Evolutionary conservation across 805 yeast species (phyloP).

Genomic region (Yamadazyma insecticola): DNA sequence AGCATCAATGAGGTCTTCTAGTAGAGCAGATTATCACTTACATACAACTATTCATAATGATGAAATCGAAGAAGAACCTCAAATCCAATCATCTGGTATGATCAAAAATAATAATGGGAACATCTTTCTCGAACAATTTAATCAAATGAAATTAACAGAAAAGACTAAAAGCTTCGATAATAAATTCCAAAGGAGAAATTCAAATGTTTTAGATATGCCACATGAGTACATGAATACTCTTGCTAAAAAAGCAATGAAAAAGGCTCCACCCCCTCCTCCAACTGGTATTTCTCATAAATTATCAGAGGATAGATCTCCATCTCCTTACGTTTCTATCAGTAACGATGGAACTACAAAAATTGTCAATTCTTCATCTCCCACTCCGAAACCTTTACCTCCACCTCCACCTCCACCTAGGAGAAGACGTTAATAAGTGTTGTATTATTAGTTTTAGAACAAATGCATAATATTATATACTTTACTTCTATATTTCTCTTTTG

Average conservation of each 20-base stretch:
- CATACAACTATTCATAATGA: slow-evolving; percentile 26
- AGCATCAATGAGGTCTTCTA: slow-evolving; percentile 33
- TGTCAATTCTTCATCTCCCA: slow-evolving; percentile 2
- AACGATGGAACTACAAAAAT: too few relatives aligned
- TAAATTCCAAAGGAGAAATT: slow-evolving; percentile 5
- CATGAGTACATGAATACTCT: slow-evolving; percentile 18
- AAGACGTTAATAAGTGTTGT: slow-evolving; percentile 5
- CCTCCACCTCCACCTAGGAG: slow-evolving; percentile 36
- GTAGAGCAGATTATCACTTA: slow-evolving; percentile 31
- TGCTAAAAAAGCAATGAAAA: slow-evolving; percentile 24
- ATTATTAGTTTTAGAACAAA: neutral
- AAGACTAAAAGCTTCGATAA: slow-evolving; percentile 1
- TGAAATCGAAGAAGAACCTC: neutral
- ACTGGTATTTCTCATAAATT: slow-evolving; percentile 11
- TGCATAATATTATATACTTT: neutral
- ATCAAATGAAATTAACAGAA: neutral
- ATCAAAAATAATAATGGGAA: neutral
- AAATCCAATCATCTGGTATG: neutral
- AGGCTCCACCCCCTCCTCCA: slow-evolving; percentile 41
- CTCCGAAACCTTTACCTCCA: slow-evolving; percentile 14
- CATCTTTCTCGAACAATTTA: neutral
- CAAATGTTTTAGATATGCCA: slow-evolving; percentile 29
- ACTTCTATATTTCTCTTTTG: neutral
- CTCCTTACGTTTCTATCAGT: too few relatives aligned
- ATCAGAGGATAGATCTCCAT: slow-evolving; percentile 3